Evolutionary conservation across 164 flowering plant species (phyloP).

Genomic region (Umbilicus rupestris): DNA sequence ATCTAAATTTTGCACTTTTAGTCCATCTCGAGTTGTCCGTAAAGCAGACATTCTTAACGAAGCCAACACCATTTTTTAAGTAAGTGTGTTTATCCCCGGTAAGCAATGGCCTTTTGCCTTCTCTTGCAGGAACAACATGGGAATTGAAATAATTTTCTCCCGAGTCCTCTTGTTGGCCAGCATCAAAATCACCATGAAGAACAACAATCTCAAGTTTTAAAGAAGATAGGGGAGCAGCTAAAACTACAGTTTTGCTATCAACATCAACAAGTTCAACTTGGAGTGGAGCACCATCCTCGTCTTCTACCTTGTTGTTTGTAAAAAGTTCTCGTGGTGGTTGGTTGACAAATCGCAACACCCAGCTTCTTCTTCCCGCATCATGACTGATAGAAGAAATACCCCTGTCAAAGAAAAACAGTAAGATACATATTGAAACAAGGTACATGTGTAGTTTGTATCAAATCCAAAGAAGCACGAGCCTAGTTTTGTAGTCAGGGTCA

Average conservation of each 20-base stretch:
- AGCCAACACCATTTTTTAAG: constrained; percentile 34
- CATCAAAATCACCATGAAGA: constrained; percentile 42
- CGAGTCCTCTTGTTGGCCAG: constrained; percentile 32
- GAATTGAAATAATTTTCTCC: constrained; percentile 27
- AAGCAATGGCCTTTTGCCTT: constrained; percentile 49
- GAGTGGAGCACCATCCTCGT: constrained; percentile 25
- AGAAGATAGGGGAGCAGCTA: constrained; percentile 34
- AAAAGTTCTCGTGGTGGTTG: constrained; percentile 29
- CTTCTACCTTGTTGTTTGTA: constrained; percentile 30
- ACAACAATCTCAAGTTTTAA: constrained; percentile 37
- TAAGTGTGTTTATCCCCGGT: constrained; percentile 28
- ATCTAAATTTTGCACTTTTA: constrained; percentile 34
- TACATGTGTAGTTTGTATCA: neutral
- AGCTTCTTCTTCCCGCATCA: constrained; percentile 23
- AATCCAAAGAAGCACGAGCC: neutral
- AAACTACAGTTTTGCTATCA: constrained; percentile 15
- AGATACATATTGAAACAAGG: neutral
- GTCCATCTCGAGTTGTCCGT: constrained; percentile 68
- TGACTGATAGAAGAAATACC: constrained; percentile 9
- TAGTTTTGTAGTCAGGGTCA: neutral
- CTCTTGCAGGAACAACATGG: constrained; percentile 32
- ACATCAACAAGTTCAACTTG: constrained; percentile 29
- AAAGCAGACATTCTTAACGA: constrained; percentile 25
- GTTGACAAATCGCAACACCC: constrained; percentile 29
- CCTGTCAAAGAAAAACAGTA: constrained; percentile 21